Conservation (phyloP, 441 rosid genomes). For the Populus hybrid region DNA sequence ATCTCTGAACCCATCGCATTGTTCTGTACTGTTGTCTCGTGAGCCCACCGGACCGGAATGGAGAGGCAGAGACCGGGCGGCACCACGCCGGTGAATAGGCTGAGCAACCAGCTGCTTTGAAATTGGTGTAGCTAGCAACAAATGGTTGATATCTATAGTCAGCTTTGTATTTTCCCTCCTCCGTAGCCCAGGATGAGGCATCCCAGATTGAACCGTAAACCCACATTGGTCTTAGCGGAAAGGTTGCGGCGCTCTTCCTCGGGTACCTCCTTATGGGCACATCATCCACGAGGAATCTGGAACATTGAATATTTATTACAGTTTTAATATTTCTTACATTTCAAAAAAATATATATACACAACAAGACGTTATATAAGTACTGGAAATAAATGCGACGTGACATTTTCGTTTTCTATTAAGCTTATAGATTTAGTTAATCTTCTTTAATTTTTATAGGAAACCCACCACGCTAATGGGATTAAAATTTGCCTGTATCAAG, state of each 20-base stretch:
- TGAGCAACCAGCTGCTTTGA: conserved; percentile 76
- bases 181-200: conserved; percentile 96
- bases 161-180: conserved; percentile 90
- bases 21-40: conserved; percentile 56
- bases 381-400: not conserved
- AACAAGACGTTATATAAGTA: not conserved
- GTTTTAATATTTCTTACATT: not conserved
- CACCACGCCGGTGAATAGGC: conserved; percentile 65
- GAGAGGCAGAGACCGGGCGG: conserved; percentile 62
- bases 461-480: not conserved
- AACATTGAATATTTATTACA: not conserved
- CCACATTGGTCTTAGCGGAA: conserved; percentile 96
- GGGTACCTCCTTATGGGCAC: conserved; percentile 92
- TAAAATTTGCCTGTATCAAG: too few species aligned
- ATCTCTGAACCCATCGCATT: conserved; percentile 80
- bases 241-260: conserved; percentile 68
- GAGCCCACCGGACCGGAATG: conserved; percentile 67
- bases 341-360: not conserved
- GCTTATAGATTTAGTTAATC: not conserved
- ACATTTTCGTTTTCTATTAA: not conserved
- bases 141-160: conserved; percentile 92
- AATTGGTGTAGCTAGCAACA: conserved; percentile 63
- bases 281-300: conserved; percentile 90
- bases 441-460: not conserved
- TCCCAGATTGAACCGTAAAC: conserved; percentile 97